Percentiles rank a stretch among this genome's conserved stretches.
These are phyloP conservation scores for Torulaspora indica DNA, from an alignment of 805 yeast species.

Conservation along the genomic window DNA sequence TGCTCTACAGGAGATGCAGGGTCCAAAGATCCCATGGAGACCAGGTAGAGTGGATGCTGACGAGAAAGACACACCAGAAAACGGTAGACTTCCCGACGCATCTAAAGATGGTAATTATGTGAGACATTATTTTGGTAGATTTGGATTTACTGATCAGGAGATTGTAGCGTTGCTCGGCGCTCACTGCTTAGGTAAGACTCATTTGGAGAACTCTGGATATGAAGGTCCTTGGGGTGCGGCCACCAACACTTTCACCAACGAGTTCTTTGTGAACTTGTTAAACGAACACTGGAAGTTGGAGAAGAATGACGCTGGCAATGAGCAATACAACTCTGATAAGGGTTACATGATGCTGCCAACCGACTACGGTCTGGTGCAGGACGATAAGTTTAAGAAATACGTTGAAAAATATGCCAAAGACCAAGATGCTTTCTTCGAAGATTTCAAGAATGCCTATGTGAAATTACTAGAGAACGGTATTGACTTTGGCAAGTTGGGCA, in stretches of 20 bases:
- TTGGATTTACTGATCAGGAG: slow-evolving; percentile 68
- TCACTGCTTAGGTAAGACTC: slow-evolving; percentile 74
- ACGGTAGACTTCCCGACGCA: slow-evolving; percentile 74
- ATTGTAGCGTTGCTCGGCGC: slow-evolving; percentile 73
- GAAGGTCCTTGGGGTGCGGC: slow-evolving; percentile 90
- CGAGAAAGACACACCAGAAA: slow-evolving; percentile 51
- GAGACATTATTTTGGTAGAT: slow-evolving; percentile 54
- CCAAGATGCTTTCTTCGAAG: slow-evolving; percentile 54
- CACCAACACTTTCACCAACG: slow-evolving; percentile 69
- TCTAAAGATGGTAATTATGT: slow-evolving; percentile 60
- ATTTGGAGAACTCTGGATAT: slow-evolving; percentile 62
- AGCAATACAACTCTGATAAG: slow-evolving; percentile 58
- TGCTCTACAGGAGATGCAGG: slow-evolving; percentile 74
- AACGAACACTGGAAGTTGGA: slow-evolving; percentile 52
- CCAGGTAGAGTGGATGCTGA: slow-evolving; percentile 68
- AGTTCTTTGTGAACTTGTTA: slow-evolving; percentile 56
- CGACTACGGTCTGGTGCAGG: slow-evolving; percentile 65
- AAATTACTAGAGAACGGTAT: slow-evolving; percentile 76
- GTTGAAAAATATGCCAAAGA: slow-evolving; percentile 66
- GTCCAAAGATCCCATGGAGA: slow-evolving; percentile 76
- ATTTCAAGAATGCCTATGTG: slow-evolving; percentile 62
- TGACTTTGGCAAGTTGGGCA: slow-evolving; percentile 47
- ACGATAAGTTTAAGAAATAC: slow-evolving; percentile 53
- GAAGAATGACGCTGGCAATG: slow-evolving; percentile 55
- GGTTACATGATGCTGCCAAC: slow-evolving; percentile 85